Evolutionary conservation across 2,329 filamentous ascomycete genomes (phyloP), one percentile per base, ranked within the genome.

Genomic region (Seiridium cupressi): DNA sequence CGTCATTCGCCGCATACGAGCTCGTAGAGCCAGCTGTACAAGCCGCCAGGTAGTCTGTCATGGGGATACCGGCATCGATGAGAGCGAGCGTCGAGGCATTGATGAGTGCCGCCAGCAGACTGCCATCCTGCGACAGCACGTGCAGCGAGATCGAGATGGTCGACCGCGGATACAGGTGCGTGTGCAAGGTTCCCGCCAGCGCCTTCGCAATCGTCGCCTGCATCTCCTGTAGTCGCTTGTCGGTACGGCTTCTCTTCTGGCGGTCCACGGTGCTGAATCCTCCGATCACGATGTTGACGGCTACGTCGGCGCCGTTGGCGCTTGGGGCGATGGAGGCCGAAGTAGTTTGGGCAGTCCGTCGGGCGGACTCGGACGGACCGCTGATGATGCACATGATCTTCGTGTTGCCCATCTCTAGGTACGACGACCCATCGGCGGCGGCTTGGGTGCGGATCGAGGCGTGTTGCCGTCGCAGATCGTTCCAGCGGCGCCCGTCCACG

Each of bases 391-490:
- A 97, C 77, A 98, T 91, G 67, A 99, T 89, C 73, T 97, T 95
- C 31, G 95, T 99, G 77, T 98, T 96, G 69, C 95, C 95, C 89
- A 96, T 96, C 73, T 97, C 92, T 61, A 98, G 87, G 76, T 97
- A 97, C 63, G 90, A 92, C 49, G 91, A 96, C 42, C 95, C 95
- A 69, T 98, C 95, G 59, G 93, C 93, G 55, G 93, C 90, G 62
- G 93, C 89, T 76, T 97, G 95, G 1, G 93, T 97, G 63, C 90
- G 91, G 72, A 99, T 93, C 76, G 96, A 91, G 53, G 91, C 94
- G 71, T 92, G 88, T 55, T 97, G 84, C 6, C 92, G 88, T 35
- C 95, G 92, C 44, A 99, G 86, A 76, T 99, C 95, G 79, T 99
- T 98, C 95, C 95, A 99, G 68, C 95, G 88, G 62, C 95, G 89